phyloP scores from a whole-genome alignment of 2,329 filamentous ascomycete species.

The Clonostachys rhizophaga region DNA sequence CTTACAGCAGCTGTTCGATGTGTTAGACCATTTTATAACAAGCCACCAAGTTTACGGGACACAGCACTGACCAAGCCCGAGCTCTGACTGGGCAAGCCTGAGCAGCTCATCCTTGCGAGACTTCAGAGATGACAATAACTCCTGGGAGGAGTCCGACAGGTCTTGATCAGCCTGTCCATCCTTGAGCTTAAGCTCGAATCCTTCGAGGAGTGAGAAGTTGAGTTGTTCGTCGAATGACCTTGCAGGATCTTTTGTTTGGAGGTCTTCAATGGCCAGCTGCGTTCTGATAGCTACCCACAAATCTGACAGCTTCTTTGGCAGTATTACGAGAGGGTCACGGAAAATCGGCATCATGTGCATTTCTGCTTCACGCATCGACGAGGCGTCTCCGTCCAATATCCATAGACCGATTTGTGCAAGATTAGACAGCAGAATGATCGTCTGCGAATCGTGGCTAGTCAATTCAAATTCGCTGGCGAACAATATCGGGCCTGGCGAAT shows the following conservation, averaged over 20 bases:
- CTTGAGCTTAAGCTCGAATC: background rate
- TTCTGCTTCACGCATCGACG: constrained; percentile 34
- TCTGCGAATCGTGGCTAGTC: constrained; percentile 20
- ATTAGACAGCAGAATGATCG: constrained; percentile 40
- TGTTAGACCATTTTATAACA: no score
- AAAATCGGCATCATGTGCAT: constrained; percentile 39
- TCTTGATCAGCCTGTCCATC: constrained; percentile 22
- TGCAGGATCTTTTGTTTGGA: constrained; percentile 40
- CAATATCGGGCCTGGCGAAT: constrained; percentile 22
- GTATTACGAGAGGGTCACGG: constrained; percentile 37
- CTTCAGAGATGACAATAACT: constrained; percentile 17
- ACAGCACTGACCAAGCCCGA: constrained; percentile 16
- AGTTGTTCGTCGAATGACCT: constrained; percentile 46
- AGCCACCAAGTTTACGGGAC: background rate
- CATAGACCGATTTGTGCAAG: constrained; percentile 39
- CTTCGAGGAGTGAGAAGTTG: constrained; percentile 35
- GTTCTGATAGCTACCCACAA: constrained; percentile 43
- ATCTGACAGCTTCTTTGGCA: constrained; percentile 33
- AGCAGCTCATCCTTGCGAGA: constrained; percentile 24
- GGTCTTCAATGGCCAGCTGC: constrained; percentile 45
- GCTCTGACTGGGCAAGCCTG: constrained; percentile 14
- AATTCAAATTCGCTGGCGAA: constrained; percentile 24
- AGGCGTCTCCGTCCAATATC: constrained; percentile 25
- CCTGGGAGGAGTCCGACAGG: constrained; percentile 1
- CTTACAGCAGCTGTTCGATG: background rate